Evolutionary conservation across 2,329 filamentous ascomycete species (phyloP).

Genomic region (Fusarium setosum): DNA sequence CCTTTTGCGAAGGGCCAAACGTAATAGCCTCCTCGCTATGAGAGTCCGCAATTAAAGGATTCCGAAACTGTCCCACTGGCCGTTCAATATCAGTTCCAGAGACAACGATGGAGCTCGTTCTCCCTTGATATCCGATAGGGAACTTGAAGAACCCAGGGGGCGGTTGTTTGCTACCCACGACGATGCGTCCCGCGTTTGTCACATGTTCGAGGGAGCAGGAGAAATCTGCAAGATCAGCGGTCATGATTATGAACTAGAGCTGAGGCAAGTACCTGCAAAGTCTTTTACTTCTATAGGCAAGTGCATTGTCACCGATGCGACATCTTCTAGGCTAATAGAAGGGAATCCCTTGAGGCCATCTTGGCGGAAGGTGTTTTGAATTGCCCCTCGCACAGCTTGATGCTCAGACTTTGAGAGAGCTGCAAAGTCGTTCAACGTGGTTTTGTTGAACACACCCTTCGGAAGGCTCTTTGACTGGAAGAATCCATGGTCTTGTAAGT

Average conservation of each 20-base stretch:
- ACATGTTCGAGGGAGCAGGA: slow-evolving; percentile 65
- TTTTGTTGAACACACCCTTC: neutral
- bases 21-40: slow-evolving; percentile 6
- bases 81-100: slow-evolving; percentile 60
- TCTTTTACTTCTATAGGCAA: slow-evolving; percentile 66
- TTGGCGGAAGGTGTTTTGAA: neutral
- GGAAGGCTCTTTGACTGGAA: slow-evolving; percentile 43
- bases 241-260: too few relatives aligned
- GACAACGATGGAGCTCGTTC: slow-evolving; percentile 63
- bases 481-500: slow-evolving; percentile 46
- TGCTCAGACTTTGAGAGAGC: neutral
- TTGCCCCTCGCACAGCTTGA: neutral
- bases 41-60: slow-evolving; percentile 25
- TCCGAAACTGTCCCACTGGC: slow-evolving; percentile 57
- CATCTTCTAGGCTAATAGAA: slow-evolving; percentile 5
- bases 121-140: slow-evolving; percentile 64
- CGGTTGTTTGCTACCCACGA: slow-evolving; percentile 52
- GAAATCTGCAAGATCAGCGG: slow-evolving; percentile 57
- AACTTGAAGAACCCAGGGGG: slow-evolving; percentile 61
- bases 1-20: slow-evolving; percentile 45
- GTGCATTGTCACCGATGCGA: slow-evolving; percentile 53
- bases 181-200: slow-evolving; percentile 58
- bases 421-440: slow-evolving; percentile 23
- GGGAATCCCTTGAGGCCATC: slow-evolving; percentile 7
- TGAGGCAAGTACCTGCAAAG: slow-evolving; percentile 52